These are phyloP conservation scores for Aquilaria malaccensis DNA, from an alignment of 345 rosid species.

Conservation along the genomic window DNA sequence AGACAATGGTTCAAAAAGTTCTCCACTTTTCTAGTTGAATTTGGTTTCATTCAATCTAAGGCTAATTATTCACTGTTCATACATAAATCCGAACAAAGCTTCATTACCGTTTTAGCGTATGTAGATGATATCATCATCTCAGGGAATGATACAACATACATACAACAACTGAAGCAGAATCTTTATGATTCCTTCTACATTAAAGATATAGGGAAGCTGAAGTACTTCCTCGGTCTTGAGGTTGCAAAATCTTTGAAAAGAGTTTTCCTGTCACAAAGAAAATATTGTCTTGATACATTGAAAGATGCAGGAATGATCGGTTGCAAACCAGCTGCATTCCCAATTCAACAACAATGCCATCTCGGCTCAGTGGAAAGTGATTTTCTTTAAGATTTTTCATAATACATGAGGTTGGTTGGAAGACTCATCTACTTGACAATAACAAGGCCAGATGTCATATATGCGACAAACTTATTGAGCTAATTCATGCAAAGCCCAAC, in stretches of 20 bases:
- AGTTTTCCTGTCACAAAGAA: neutral
- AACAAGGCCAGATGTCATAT: constrained; percentile 9
- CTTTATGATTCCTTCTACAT: neutral
- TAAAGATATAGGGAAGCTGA: constrained; percentile 4
- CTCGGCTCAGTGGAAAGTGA: neutral
- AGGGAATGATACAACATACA: neutral
- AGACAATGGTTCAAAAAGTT: neutral
- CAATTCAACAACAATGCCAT: neutral
- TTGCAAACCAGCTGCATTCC: neutral
- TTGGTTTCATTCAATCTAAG: neutral
- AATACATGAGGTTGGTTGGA: constrained; percentile 1
- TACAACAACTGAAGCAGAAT: neutral
- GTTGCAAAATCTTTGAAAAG: neutral
- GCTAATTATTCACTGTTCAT: constrained; percentile 1
- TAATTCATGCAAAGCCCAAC: neutral
- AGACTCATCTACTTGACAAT: constrained; percentile 8
- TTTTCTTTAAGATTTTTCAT: neutral
- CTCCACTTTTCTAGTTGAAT: neutral
- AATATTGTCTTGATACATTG: constrained; percentile 7
- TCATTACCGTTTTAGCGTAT: neutral
- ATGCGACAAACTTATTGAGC: neutral
- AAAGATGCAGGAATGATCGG: neutral
- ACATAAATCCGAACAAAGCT: neutral
- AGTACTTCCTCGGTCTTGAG: constrained; percentile 13
- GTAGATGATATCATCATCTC: constrained; percentile 8